These are phyloP conservation scores for Cenchrus purpureus DNA, from an alignment of 176 grass and related monocot genomes.

Conservation along the genomic window DNA sequence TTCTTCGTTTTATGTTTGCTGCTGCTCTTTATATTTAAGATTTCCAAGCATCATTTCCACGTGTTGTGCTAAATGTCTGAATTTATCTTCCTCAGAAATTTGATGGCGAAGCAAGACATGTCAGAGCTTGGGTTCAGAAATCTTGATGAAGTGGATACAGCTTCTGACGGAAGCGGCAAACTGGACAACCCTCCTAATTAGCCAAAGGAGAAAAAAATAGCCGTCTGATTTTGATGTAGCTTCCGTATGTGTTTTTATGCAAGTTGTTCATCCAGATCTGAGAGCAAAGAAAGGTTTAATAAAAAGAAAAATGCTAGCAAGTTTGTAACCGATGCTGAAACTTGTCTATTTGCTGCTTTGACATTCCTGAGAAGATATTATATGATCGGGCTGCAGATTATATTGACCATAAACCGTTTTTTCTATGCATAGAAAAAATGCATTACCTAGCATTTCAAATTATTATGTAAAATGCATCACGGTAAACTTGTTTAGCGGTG, in stretches of 20 bases:
- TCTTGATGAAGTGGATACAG: constrained; percentile 9
- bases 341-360: neutral
- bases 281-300: constrained; percentile 13
- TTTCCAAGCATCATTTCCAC: constrained; percentile 1
- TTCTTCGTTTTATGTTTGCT: neutral
- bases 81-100: constrained; percentile 49
- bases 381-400: too few species aligned
- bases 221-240: constrained; percentile 10
- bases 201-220: constrained; percentile 31
- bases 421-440: too few species aligned
- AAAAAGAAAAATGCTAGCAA: neutral
- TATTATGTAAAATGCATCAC: too few species aligned
- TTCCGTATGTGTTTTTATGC: constrained; percentile 16
- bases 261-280: neutral
- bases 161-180: constrained; percentile 27
- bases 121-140: constrained; percentile 76
- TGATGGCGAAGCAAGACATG: constrained; percentile 85
- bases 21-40: neutral
- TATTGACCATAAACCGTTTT: too few species aligned
- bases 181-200: neutral
- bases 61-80: neutral
- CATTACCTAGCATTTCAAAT: too few species aligned
- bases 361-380: neutral
- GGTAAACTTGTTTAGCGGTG: too few species aligned
- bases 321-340: neutral